Conservation (phyloP, 805 yeast species). For the Wickerhamiella sorbophila region DNA sequence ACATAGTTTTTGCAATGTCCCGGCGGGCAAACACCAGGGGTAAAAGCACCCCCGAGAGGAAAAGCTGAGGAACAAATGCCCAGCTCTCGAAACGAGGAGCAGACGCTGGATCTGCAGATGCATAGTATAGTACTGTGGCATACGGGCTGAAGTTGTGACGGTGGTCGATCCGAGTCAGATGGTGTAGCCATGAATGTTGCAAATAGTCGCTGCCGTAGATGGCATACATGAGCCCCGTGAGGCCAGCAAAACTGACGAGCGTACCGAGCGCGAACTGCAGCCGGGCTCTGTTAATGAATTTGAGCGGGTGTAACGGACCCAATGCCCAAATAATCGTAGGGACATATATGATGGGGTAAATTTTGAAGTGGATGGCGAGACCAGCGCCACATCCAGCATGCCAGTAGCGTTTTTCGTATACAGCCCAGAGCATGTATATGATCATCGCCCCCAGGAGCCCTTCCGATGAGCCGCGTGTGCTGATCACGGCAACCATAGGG, state of each 20-base stretch:
- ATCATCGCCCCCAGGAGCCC: conserved; percentile 71
- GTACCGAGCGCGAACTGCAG: conserved; percentile 31
- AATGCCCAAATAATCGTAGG: conserved; percentile 50
- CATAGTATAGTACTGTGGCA: conserved; percentile 45
- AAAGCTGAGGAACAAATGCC: conserved; percentile 76
- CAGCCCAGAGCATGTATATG: conserved; percentile 35
- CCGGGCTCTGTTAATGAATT: conserved; percentile 31
- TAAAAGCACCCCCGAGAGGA: conserved; percentile 41
- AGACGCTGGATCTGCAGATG: conserved; percentile 16
- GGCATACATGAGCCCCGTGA: conserved; percentile 48
- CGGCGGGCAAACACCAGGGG: conserved; percentile 37
- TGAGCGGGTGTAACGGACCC: conserved; percentile 12
- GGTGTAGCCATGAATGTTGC: conserved; percentile 69
- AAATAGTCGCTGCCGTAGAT: conserved; percentile 65
- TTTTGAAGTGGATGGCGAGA: conserved; percentile 71
- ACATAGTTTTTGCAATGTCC: conserved; percentile 39
- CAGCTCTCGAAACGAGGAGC: conserved; percentile 23
- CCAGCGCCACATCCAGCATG: conserved; percentile 43
- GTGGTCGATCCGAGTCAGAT: conserved; percentile 72
- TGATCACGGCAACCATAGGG: conserved; percentile 88
- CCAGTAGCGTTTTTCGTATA: conserved; percentile 31
- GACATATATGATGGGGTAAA: conserved; percentile 79
- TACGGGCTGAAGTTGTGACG: conserved; percentile 89
- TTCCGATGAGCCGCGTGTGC: conserved; percentile 89
- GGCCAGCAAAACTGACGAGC: conserved; percentile 29